phyloP scores from a whole-genome alignment of 108 stramenopile species.

The Cyclostephanos invisitatus region DNA sequence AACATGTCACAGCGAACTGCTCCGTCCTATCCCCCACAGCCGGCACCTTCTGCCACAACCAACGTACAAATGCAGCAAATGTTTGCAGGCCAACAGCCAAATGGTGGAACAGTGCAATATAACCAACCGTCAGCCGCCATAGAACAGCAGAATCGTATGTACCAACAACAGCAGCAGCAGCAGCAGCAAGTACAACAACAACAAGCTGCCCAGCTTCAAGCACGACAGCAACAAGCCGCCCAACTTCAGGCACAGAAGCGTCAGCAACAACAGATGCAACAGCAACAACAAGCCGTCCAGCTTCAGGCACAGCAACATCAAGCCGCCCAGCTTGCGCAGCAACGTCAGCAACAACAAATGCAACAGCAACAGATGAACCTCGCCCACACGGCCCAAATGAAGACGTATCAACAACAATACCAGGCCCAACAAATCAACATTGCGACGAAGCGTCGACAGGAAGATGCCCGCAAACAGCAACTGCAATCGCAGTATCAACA shows the following conservation, averaged over 20 bases:
- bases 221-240: conserved; percentile 18
- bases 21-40: neutral
- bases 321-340: neutral
- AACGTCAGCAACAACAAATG: conserved; percentile 19
- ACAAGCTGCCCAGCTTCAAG: conserved; percentile 12
- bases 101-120: neutral
- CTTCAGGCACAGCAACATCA: conserved; percentile 11
- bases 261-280: conserved; percentile 18
- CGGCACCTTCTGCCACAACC: neutral
- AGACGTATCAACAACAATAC: conserved; percentile 31
- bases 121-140: neutral
- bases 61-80: neutral
- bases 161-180: conserved; percentile 16
- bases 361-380: conserved; percentile 30
- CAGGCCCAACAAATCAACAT: conserved; percentile 23
- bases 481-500: conserved; percentile 29
- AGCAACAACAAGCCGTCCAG: conserved; percentile 1
- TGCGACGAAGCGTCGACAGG: conserved; percentile 24
- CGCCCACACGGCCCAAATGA: neutral
- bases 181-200: neutral
- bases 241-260: conserved; percentile 24
- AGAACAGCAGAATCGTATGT: conserved; percentile 15
- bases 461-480: conserved; percentile 37
- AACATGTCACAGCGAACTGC: conserved; percentile 4
- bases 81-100: neutral